These are phyloP conservation scores for Vicia villosa DNA, from an alignment of 306 rosid species.

Conservation along the genomic window DNA sequence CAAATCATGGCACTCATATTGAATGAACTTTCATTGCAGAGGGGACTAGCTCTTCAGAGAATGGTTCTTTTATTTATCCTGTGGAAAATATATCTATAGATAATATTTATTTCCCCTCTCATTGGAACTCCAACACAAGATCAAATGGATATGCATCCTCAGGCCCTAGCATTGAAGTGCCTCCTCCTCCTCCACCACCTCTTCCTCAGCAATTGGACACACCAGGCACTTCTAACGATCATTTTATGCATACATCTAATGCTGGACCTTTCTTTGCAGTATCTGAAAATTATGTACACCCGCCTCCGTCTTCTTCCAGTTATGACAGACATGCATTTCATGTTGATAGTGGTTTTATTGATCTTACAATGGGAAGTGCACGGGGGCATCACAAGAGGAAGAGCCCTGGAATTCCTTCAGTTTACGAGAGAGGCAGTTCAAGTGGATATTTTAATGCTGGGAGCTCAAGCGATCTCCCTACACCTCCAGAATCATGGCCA, in stretches of 20 bases:
- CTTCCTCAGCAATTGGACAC: slow-evolving; percentile 60
- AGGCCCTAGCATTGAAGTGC: slow-evolving; percentile 54
- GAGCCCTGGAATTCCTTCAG: slow-evolving; percentile 79
- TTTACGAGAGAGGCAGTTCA: slow-evolving; percentile 72
- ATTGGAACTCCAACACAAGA: slow-evolving; percentile 61
- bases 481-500: slow-evolving; percentile 60
- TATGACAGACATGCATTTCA: slow-evolving; percentile 67
- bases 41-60: slow-evolving; percentile 59
- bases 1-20: slow-evolving; percentile 26
- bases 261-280: slow-evolving; percentile 56
- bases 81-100: slow-evolving; percentile 60
- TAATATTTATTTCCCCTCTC: slow-evolving; percentile 56
- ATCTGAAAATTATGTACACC: slow-evolving; percentile 56
- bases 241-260: slow-evolving; percentile 56
- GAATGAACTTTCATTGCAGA: slow-evolving; percentile 47
- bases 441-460: slow-evolving; percentile 68
- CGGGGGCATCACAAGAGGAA: slow-evolving; percentile 80
- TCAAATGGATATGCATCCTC: slow-evolving; percentile 66
- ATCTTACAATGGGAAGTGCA: slow-evolving; percentile 73
- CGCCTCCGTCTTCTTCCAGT: slow-evolving; percentile 53
- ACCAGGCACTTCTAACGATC: slow-evolving; percentile 65
- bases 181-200: slow-evolving; percentile 48
- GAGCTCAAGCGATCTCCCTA: slow-evolving; percentile 64
- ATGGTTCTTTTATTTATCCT: slow-evolving; percentile 60
- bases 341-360: slow-evolving; percentile 64